Conservation (phyloP, 441 rosid genomes). For the Gossypium schwendimanii region DNA sequence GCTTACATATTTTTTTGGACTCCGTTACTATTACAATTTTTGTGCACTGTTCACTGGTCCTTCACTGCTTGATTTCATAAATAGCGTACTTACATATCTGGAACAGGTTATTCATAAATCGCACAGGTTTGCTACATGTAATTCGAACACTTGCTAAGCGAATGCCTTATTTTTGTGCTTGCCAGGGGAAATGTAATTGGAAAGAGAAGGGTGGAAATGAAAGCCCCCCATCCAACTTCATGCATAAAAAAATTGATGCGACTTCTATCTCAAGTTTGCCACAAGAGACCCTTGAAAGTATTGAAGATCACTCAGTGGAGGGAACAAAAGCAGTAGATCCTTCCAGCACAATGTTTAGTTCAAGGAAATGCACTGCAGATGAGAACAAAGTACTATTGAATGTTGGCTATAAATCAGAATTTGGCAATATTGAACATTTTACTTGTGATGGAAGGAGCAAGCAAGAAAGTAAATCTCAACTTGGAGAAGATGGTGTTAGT, state of each 20-base stretch:
- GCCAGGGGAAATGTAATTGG: constrained; percentile 31
- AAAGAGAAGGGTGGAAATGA: constrained; percentile 21
- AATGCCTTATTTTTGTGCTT: constrained; percentile 24
- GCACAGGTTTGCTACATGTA: background rate
- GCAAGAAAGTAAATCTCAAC: constrained; percentile 21
- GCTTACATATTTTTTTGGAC: background rate
- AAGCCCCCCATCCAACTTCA: constrained; percentile 16
- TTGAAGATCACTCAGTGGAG: constrained; percentile 27
- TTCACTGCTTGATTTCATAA: background rate
- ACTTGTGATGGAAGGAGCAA: constrained; percentile 28
- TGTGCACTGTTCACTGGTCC: background rate
- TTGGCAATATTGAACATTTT: constrained; percentile 24
- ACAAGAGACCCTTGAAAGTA: constrained; percentile 19
- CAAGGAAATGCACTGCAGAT: constrained; percentile 23
- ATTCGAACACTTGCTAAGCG: background rate
- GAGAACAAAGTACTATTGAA: constrained; percentile 24
- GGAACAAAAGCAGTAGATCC: constrained; percentile 34
- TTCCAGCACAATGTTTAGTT: constrained; percentile 22
- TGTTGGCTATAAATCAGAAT: constrained; percentile 19
- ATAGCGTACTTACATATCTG: background rate
- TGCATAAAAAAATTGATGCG: constrained; percentile 12
- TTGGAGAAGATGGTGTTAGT: constrained; percentile 23
- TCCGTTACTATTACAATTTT: background rate
- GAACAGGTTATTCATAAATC: background rate
- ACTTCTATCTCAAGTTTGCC: constrained; percentile 20